phyloP scores from a whole-genome alignment of 1,284 basidiomycete species.

The Cryptococcus sp. region DNA sequence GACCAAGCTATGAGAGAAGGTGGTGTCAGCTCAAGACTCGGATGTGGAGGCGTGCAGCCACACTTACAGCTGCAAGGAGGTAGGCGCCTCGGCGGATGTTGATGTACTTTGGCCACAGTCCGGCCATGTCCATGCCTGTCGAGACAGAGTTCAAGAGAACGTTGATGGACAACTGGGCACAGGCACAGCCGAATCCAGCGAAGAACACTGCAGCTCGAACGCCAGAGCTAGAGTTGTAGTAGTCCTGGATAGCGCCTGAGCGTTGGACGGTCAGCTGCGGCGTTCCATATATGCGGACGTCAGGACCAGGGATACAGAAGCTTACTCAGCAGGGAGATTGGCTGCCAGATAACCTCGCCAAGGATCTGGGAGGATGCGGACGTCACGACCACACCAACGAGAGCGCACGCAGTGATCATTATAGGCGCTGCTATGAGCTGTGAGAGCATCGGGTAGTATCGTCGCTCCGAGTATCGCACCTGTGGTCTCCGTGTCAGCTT shows the following conservation, averaged over 20 bases:
- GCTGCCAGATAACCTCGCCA: constrained; percentile 28
- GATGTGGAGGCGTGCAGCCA: neutral
- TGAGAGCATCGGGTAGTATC: constrained; percentile 22
- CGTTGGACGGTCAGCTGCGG: neutral
- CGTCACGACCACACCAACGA: constrained; percentile 34
- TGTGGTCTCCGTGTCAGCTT: neutral
- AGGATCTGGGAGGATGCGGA: constrained; percentile 21
- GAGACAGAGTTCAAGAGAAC: constrained; percentile 20
- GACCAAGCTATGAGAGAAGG: constrained; percentile 20
- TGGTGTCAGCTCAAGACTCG: neutral
- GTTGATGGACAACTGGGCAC: constrained; percentile 24
- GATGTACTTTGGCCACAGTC: constrained; percentile 39
- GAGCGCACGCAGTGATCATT: constrained; percentile 27
- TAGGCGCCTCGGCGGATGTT: constrained; percentile 49
- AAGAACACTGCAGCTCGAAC: constrained; percentile 34
- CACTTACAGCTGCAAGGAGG: constrained; percentile 32
- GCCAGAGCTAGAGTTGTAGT: constrained; percentile 25
- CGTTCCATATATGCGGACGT: neutral
- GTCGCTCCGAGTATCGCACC: constrained; percentile 31
- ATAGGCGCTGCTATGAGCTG: constrained; percentile 29
- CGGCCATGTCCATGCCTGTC: constrained; percentile 34
- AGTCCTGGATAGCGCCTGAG: constrained; percentile 22
- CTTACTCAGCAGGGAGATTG: constrained; percentile 23
- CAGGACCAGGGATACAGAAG: too few species aligned
- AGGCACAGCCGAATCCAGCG: constrained; percentile 23